Percentiles rank a stretch among this genome's conserved stretches.
Evolutionary conservation across 768 basidiomycete genomes (phyloP).

Genomic region (Trametopsis cervina): DNA sequence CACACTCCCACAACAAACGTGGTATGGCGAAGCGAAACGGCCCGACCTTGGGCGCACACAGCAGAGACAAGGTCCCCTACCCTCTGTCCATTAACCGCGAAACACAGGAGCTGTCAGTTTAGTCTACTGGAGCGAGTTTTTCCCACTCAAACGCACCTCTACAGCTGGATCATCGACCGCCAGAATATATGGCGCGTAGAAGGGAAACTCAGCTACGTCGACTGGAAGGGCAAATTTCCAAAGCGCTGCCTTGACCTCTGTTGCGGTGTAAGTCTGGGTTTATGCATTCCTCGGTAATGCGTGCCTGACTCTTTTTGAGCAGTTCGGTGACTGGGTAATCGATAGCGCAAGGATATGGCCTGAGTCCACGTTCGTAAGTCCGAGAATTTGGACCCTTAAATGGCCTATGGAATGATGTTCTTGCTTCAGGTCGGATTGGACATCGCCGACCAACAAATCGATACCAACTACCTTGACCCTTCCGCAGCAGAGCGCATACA

Average conservation of each 20-base stretch:
- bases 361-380: constrained; percentile 50
- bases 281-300: neutral
- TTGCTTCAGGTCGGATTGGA: constrained; percentile 66
- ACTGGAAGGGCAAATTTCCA: constrained; percentile 45
- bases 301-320: constrained; percentile 4
- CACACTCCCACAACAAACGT: neutral
- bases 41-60: constrained; percentile 56
- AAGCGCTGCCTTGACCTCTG: constrained; percentile 58
- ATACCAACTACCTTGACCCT: constrained; percentile 42
- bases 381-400: constrained; percentile 2
- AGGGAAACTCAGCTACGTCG: constrained; percentile 46
- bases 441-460: constrained; percentile 66
- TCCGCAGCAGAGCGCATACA: constrained; percentile 49
- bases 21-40: constrained; percentile 52
- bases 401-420: neutral
- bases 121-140: neutral
- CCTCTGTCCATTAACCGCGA: constrained; percentile 63
- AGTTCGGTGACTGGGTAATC: constrained; percentile 66
- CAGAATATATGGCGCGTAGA: constrained; percentile 32
- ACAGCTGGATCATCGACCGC: constrained; percentile 8
- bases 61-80: constrained; percentile 71
- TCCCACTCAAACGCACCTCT: neutral
- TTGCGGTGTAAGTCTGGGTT: constrained; percentile 50
- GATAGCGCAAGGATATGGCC: constrained; percentile 70
- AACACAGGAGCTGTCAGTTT: constrained; percentile 58